Conservation (phyloP, 2,329 filamentous ascomycete species). For the Aspergillus pseudoglaucus region DNA sequence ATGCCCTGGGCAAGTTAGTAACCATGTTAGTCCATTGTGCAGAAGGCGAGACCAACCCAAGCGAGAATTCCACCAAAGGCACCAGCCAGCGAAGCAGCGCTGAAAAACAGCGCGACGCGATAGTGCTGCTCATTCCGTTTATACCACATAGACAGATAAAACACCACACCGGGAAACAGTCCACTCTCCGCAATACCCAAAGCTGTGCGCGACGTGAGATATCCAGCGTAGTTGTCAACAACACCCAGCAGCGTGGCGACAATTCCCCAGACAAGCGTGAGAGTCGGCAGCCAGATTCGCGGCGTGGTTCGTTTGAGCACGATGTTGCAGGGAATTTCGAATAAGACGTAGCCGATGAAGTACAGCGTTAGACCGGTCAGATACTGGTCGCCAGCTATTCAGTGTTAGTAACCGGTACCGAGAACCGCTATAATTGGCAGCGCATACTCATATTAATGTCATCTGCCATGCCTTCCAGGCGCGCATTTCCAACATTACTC, state of each 20-base stretch:
- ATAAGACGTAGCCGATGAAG: constrained; percentile 34
- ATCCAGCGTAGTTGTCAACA: constrained; percentile 42
- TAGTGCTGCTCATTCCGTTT: constrained; percentile 54
- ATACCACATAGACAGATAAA: constrained; percentile 59
- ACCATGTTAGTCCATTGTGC: neutral
- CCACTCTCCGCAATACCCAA: constrained; percentile 49
- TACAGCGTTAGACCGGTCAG: constrained; percentile 34
- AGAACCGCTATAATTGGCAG: neutral
- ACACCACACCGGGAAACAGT: constrained; percentile 46
- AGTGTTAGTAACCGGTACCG: neutral
- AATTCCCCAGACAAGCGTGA: constrained; percentile 45
- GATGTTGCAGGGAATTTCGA: constrained; percentile 39
- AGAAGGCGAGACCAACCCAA: constrained; percentile 15
- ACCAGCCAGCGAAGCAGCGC: constrained; percentile 51
- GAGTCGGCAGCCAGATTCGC: constrained; percentile 33
- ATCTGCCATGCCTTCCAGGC: constrained; percentile 30
- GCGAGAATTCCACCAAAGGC: constrained; percentile 58
- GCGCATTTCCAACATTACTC: constrained; percentile 38
- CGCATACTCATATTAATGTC: constrained; percentile 34
- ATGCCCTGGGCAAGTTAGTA: constrained; percentile 30
- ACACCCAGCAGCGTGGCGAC: constrained; percentile 46
- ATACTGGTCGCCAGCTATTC: constrained; percentile 14
- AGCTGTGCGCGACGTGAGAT: constrained; percentile 45
- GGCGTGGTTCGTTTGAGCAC: constrained; percentile 35
- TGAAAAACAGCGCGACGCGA: constrained; percentile 55